These are phyloP conservation scores for Schizophyllum amplum DNA, from an alignment of 1,284 basidiomycete species.

Conservation along the genomic window DNA sequence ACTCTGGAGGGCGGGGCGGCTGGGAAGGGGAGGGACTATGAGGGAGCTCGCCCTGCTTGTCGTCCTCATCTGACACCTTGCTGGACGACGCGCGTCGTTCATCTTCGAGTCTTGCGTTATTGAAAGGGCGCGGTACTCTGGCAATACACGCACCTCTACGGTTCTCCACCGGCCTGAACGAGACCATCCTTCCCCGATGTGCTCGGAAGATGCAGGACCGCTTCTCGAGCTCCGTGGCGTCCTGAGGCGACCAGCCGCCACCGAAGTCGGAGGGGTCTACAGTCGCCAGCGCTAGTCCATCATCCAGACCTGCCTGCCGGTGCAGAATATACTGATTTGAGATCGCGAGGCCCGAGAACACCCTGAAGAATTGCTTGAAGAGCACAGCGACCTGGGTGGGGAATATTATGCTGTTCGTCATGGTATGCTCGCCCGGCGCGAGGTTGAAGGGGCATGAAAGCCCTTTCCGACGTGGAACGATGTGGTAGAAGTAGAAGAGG, in stretches of 20 bases:
- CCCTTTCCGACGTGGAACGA: too few species aligned
- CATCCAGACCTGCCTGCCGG: constrained; percentile 14
- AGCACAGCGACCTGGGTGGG: constrained; percentile 35
- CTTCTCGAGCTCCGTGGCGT: background rate
- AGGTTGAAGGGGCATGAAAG: too few species aligned
- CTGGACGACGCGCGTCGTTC: constrained; percentile 9
- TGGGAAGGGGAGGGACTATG: constrained; percentile 7
- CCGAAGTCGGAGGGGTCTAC: constrained; percentile 9
- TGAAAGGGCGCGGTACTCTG: background rate
- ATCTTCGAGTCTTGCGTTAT: constrained; percentile 3
- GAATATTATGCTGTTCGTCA: background rate
- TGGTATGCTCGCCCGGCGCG: too few species aligned
- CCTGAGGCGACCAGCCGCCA: background rate
- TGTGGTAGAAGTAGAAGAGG: too few species aligned
- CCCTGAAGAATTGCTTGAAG: constrained; percentile 57
- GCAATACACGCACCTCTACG: constrained; percentile 16
- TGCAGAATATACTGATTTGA: constrained; percentile 50
- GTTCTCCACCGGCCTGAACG: constrained; percentile 18
- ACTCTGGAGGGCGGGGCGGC: constrained; percentile 12
- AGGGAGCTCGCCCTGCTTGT: constrained; percentile 7
- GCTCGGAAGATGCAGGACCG: constrained; percentile 6
- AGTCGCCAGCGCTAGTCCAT: background rate
- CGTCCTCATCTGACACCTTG: constrained; percentile 9
- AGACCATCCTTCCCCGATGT: constrained; percentile 10
- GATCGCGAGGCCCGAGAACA: constrained; percentile 56